Percentiles rank a stretch among this genome's conserved stretches.
phyloP scores from a whole-genome alignment of 23 red algal genomes.

The Agarophyton chilense region DNA sequence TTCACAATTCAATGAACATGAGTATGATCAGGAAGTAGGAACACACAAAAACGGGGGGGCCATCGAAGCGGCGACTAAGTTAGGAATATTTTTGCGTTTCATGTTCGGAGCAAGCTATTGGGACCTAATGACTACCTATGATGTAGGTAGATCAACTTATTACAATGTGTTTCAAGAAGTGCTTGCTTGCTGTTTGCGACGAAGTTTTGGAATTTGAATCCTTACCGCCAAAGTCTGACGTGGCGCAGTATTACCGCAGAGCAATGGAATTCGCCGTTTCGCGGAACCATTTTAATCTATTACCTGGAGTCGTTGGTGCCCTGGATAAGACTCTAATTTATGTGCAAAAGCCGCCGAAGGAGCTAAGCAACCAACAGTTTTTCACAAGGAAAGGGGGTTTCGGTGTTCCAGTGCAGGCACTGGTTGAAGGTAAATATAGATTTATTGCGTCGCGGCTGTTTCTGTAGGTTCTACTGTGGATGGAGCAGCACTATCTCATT shows the following conservation, averaged over 20 bases:
- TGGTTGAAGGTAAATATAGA: background rate
- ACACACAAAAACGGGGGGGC: background rate
- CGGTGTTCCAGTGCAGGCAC: background rate
- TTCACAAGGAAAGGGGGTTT: background rate
- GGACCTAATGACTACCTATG: background rate
- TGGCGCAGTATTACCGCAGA: background rate
- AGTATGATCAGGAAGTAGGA: background rate
- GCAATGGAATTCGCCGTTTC: background rate
- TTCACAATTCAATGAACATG: slow-evolving; percentile 1
- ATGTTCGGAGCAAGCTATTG: slow-evolving; percentile 11
- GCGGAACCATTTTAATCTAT: background rate
- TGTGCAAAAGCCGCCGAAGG: background rate
- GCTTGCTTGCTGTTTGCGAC: background rate
- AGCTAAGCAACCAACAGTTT: background rate
- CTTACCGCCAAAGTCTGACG: background rate
- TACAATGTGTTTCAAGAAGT: too few species aligned
- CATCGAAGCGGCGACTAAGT: background rate
- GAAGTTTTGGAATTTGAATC: background rate
- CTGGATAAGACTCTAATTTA: background rate
- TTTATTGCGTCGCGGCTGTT: slow-evolving; percentile 4
- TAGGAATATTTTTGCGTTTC: background rate
- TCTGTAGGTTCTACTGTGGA: slow-evolving; percentile 6
- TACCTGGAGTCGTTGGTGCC: background rate
- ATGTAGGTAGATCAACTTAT: background rate
- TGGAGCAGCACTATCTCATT: background rate